Evolutionary conservation across 768 basidiomycete species (phyloP), one percentile per base, ranked within the genome.

Genomic region (Amanita phalloides): DNA sequence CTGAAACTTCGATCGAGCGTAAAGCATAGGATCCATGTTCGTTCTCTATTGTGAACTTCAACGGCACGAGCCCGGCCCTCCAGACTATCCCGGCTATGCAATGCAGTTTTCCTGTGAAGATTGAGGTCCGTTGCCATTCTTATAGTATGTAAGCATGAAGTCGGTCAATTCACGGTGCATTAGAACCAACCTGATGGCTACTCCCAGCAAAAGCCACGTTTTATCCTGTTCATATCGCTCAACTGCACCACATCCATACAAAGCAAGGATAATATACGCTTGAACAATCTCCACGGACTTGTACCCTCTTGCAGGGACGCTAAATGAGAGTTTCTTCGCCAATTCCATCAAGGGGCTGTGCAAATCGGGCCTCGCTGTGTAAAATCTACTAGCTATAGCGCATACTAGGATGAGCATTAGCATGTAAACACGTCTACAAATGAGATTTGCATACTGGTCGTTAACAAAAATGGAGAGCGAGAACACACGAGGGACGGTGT

Each of bases 41-140:
- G 72, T 67, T 98, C 94, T 42, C 96, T 81, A 64, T 97, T 99
- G 67, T 89, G 84, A 10, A 96, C 82, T 69, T 98, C 89, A 53
- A 76, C 66, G 61, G 89, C 90, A 49, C 87, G 80, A 21, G 84
- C 79, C 49, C 76, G 78, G 32, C 84, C 88, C 61, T 94, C 92
- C n/a, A 83, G 72, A 1, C 84, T 82, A 54, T 90, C 85, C 21
- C 75, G 72, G 56, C 73, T 79, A 20, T 70, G 67, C 38, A 75
- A 65, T 1, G 74, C 71, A 6, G 86, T 86, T 64, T 95, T 94
- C 50, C 94, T 83, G 63, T 98, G 94, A 51, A 99, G 68, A 64
- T 97, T 98, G 32, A 99, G 71, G 67, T 99, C 96, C 11, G 89
- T 95, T 8, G 86, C 96, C 88, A 96, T 93, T 49, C 94, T 90